A percentile compares a stretch with the other conserved stretches of the same genome.
phyloP scores from a whole-genome alignment of 2,329 filamentous ascomycete species.

The Colletotrichum spinosum region DNA sequence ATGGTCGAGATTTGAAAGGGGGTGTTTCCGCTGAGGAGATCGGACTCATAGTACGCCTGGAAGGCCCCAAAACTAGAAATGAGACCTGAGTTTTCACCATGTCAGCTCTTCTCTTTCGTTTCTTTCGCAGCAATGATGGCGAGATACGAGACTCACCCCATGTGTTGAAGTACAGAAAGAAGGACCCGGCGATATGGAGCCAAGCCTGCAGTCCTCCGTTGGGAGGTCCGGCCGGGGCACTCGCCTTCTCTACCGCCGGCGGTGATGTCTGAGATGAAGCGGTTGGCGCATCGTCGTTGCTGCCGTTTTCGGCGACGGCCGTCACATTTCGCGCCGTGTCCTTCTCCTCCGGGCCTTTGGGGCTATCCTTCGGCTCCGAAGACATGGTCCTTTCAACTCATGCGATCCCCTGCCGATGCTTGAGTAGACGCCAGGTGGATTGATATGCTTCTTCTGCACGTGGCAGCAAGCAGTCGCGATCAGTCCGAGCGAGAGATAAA shows the following conservation, averaged over 20 bases:
- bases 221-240: slow-evolving; percentile 19
- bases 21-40: slow-evolving; percentile 35
- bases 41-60: slow-evolving; percentile 62
- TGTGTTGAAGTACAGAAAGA: slow-evolving; percentile 62
- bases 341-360: slow-evolving; percentile 4
- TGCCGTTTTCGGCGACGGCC: slow-evolving; percentile 1
- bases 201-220: slow-evolving; percentile 54
- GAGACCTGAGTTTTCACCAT: slow-evolving; percentile 43
- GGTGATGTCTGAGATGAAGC: slow-evolving; percentile 25
- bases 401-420: background rate
- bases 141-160: slow-evolving; percentile 23
- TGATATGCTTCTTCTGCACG: too few species aligned
- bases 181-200: slow-evolving; percentile 59
- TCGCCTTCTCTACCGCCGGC: slow-evolving; percentile 15
- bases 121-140: background rate
- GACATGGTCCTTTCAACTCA: slow-evolving; percentile 15
- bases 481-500: background rate
- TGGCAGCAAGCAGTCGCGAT: background rate
- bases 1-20: slow-evolving; percentile 54
- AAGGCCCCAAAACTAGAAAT: slow-evolving; percentile 63
- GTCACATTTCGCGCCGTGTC: background rate
- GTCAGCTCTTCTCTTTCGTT: background rate
- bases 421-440: too few species aligned
- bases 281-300: slow-evolving; percentile 2
- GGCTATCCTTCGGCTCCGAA: slow-evolving; percentile 14